Base-by-base conservation (phyloP, 257 asterid species). In the Vinca minor region DNA sequence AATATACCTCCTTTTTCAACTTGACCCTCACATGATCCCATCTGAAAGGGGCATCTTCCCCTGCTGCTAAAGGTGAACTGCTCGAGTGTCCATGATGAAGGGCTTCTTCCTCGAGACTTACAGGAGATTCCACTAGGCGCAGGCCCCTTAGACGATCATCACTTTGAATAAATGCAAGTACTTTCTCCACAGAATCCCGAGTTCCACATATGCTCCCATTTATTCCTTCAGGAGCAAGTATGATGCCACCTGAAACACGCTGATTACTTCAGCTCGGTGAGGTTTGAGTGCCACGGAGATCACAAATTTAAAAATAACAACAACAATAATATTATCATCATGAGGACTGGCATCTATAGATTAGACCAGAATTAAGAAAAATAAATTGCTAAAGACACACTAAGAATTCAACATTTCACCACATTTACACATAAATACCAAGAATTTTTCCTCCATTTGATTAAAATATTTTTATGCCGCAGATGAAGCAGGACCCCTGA, bases 11-110 rank as follows among this genome's bases (percentile, higher is more conserved):
- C 64, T 85, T 84, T 75, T 93, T 93, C 76, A 93, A 82, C 77
- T 93, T 93, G 73, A 93, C 95, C 78, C 99, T 85, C 81, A 93
- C 96, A 66, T 89, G 97, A 73, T 89, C 97, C 97, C 99, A 89
- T 59, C 96, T 76, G 72, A 89, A 93, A 67, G 99, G 99, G 65
- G 94, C 92, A 85, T 87, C 99, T 78, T 89, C 99, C 26, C 99
- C 99, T 0, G 97, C 95, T 34, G 99, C 95, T 49, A 93, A 95
- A 74, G 99, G 99, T 69, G 96, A 89, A 74, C 82, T 77, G 64
- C 83, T 81, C 64, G 36, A 73, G 59, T 89, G 97, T 53, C 99
- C 97, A 66, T 87, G 96, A 80, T 93, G 99, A 75, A 93, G 83
- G 68, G 95, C 95, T 84, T 93, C 99, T 68, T 93, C 99, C 79